Evolutionary conservation across 805 yeast species (phyloP), one percentile per base, ranked within the genome.

Genomic region (Candida xyloterini): DNA sequence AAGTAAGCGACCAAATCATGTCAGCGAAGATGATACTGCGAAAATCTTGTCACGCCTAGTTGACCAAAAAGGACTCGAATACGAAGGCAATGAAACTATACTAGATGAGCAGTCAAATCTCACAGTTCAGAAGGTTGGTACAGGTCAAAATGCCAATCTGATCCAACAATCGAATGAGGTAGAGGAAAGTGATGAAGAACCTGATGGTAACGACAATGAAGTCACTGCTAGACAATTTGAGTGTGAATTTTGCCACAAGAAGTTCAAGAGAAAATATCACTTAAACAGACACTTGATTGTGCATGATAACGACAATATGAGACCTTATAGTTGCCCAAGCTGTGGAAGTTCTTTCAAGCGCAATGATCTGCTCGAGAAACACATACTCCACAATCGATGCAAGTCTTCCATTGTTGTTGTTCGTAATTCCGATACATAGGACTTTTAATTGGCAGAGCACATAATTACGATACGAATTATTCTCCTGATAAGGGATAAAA

Each of bases 351-450:
- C 40, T 3, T 50, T 52, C 42, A 52, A 50, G 34, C 34, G 53
- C 25, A 42, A 37, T 20, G 56, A 52, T 38, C 33, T 48, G 15
- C 31, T 52, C 27, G 50, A 44, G 34, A 48, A 46, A 8, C 56
- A 52, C 37, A 30, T 45, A 9, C 15, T 38, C 11, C 35, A 31
- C 27, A 49, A 49, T 31, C 46, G 38, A 16, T 49, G 53, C 24
- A 34, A 24, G 46, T 67, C 91, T 53, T 23, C 25, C 7, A 11
- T 23, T 9, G n/a, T 11, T 23, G n/a, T 11, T 23, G 25, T 23
- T 23, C 20, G 20, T 18, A 23, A 11, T 11, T 5, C 25, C 4
- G 25, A 18, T 18, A 18, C 25, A 23, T 23, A 23, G 25, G 25
- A 23, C 25, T 23, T 18, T 18, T 18, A 18, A 18, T 18, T 4